Base-by-base conservation (phyloP, 768 basidiomycete species). In the Phlegmacium glaucopus region DNA sequence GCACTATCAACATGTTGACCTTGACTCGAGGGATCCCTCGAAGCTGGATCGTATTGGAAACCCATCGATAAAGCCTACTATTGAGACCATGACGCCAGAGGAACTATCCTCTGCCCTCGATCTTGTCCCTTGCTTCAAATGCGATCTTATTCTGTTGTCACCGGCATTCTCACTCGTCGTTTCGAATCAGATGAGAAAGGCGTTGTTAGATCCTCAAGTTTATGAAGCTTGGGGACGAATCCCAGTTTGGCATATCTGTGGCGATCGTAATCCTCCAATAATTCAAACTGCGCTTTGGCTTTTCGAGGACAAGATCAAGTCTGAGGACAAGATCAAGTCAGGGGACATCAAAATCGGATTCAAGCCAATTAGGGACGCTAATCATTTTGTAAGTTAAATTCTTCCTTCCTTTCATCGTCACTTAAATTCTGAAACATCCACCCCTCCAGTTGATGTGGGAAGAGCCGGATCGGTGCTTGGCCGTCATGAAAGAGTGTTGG, bases 1-100 rank as follows among this genome's bases (percentile, higher is more conserved):
- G 3, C 68, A 69, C 54, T 70, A 61, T 54, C 47, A 63, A 9
- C 68, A 72, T 38, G 54, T 54, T 28, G 57, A 66, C 36, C 28
- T 66, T 16, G 17, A 7, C 2, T 34, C 15, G 7, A 34, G 28
- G 2, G 45, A 45, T 13, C 45, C 36, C 29, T 34, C 25, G 25
- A 12, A 48, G 15, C 26, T 48, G 1, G 53, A n/a, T 40, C 57
- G 17, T 53, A 54, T 13, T 49, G 61, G 49, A 39, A 50, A n/a
- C 47, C 59, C 48, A 22, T 46, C 2, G 54, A 67, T 12, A 39
- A 43, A 1, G 53, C 54, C 54, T 42, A 63, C 40, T 1, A 59
- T 26, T 52, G 56, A 3, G 26, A 50, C 11, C 18, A 47, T 17
- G 48, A 42, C 36, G 50, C 37, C 13, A 11, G 51, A 29, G 57